Percentiles rank a stretch among this genome's conserved stretches.
Conservation (phyloP, 2,329 filamentous ascomycete species). For the Fusarium multiceps region DNA sequence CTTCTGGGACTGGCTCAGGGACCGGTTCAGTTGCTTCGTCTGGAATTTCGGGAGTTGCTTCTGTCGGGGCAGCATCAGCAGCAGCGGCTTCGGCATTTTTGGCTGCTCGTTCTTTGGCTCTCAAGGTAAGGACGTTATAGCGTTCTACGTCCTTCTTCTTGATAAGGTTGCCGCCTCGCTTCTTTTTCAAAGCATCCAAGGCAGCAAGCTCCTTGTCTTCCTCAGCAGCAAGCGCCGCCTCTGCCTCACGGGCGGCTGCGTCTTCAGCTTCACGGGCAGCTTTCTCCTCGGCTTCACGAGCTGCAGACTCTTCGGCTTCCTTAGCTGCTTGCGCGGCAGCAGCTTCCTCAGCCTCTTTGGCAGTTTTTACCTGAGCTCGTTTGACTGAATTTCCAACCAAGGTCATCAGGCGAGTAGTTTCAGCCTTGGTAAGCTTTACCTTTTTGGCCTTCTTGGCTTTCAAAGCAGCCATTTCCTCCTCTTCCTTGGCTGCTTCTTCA, state of each 20-base stretch:
- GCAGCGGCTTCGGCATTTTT: conserved; percentile 45
- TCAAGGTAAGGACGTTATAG: conserved; percentile 33
- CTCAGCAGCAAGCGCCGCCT: conserved; percentile 44
- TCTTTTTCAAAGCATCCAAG: conserved; percentile 39
- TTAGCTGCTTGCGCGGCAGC: conserved; percentile 29
- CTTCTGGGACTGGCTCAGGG: conserved; percentile 24
- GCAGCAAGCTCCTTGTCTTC: conserved; percentile 44
- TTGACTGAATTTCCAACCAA: conserved; percentile 38
- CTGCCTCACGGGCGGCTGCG: conserved; percentile 42
- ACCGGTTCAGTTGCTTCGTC: conserved; percentile 32
- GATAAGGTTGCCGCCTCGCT: conserved; percentile 38
- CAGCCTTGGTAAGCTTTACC: conserved; percentile 40
- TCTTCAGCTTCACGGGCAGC: conserved; percentile 31
- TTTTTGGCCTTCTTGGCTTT: conserved; percentile 52
- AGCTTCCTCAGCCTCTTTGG: conserved; percentile 35
- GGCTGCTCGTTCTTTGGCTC: conserved; percentile 40
- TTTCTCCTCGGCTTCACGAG: conserved; percentile 31
- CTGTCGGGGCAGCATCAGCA: not conserved
- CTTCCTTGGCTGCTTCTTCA: conserved; percentile 40
- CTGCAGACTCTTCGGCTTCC: conserved; percentile 45
- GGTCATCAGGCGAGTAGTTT: conserved; percentile 37
- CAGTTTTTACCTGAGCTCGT: conserved; percentile 39
- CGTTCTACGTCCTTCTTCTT: conserved; percentile 42
- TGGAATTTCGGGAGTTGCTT: conserved; percentile 26
- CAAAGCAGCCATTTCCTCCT: conserved; percentile 38